These are phyloP conservation scores for Aspergillus aculeatus DNA, from an alignment of 2,329 filamentous ascomycete genomes.

Conservation along the genomic window DNA sequence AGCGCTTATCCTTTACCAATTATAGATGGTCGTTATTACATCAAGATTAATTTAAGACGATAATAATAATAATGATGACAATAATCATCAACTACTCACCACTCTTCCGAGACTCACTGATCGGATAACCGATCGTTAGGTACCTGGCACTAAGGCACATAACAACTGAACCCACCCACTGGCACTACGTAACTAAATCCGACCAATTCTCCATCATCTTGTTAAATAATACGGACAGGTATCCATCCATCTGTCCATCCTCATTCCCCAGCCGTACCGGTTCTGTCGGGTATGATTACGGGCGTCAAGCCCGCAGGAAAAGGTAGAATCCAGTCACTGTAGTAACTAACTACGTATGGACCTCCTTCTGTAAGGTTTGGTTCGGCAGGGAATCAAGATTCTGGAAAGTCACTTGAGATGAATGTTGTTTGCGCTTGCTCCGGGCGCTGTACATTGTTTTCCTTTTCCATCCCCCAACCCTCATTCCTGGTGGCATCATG, in stretches of 20 bases:
- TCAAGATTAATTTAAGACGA: neutral
- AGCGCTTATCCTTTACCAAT: neutral
- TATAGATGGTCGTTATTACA: neutral
- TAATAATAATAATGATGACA: neutral
- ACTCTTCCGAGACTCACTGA: neutral
- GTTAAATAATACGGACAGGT: no score
- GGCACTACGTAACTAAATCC: neutral
- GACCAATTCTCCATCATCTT: no score
- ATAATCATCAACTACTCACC: neutral
- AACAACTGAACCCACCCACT: neutral
- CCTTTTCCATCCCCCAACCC: neutral
- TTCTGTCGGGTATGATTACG: neutral
- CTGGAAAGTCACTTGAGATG: neutral
- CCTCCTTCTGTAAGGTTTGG: neutral
- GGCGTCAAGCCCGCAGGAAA: neutral
- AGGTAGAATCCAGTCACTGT: neutral
- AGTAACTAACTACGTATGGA: neutral
- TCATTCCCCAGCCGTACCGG: neutral
- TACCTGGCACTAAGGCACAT: neutral
- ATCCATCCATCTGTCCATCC: neutral
- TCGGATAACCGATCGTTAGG: constrained; percentile 4
- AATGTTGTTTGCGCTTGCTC: no score
- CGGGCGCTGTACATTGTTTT: neutral
- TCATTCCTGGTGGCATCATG: neutral
- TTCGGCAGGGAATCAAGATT: neutral